Evolutionary conservation across 2,329 filamentous ascomycete genomes (phyloP), one percentile per base, ranked within the genome.

Genomic region (Penicillium crustosum): DNA sequence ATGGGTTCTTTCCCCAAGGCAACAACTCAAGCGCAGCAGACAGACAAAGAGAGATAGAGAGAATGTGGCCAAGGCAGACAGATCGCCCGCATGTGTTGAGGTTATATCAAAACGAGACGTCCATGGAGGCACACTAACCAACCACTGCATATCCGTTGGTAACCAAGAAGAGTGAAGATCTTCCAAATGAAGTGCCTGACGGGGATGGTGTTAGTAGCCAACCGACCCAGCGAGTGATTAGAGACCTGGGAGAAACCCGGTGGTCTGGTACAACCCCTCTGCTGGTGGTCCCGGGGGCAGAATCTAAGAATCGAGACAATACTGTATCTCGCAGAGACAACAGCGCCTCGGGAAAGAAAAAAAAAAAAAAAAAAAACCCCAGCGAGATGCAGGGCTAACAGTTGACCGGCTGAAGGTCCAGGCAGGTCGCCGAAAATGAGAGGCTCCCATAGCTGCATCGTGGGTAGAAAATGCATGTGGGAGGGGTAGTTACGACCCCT

Each of bases 261-360:
- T 58, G 65, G 61, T 65, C 35, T 66, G 71, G 71, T 60, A 67
- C 66, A 64, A 62, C 62, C 62, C 63, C 63, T 66, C 66, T 61
- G 58, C 52, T 63, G 61, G 59, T 65, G 60, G 56, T 49, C 47
- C 49, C 60, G 3, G 29, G 38, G 58, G 53, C 54, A 44, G 51
- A 56, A 60, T 55, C 51, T 57, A 56, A 53, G 59, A 61, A 35
- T 50, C 55, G 13, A 53, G 53, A 57, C 48, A 29, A 57, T 57
- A 45, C 52, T 35, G 29, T 49, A 31, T 59, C 49, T 47, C 29
- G 5, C 12, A 36, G 21, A 57, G 57, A 59, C 57, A 60, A 61
- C 57, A 61, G 62, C 64, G 64, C 59, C 57, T 63, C 62, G 55
- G 31, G 6, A 5, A 29, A 49, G 19, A 43, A 49, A 50, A 13